Evolutionary conservation across 305 asterid species (phyloP), one percentile per base, ranked within the genome.

Genomic region (Withania somnifera): DNA sequence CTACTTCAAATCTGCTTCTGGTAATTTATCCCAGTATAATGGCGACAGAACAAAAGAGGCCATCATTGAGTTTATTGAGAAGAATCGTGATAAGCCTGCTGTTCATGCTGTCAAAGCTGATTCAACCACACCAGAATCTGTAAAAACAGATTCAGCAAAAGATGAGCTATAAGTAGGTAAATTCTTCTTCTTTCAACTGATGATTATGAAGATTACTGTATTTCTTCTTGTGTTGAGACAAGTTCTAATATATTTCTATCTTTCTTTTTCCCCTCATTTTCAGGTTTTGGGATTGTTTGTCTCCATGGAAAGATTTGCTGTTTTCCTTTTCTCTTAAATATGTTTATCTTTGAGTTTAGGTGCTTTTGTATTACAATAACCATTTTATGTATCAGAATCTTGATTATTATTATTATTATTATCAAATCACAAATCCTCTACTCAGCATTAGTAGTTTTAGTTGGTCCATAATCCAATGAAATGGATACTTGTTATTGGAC

Each of bases 21-120:
- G 98, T 10, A 86, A 83, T 67, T n/a, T 91, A 85, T 36, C 57
- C n/a, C 85, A 34, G 82, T 93, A 93, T 34, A 89, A 90, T 0
- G 97, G 98, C 1, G 93, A 87, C 1, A 86, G 94, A 86, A 88
- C 97, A 45, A 93, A 93, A 86, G 97, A 93, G 57, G 93, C 83
- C 54, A 88, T 93, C 83, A 89, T 93, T 28, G 83, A 76, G 1
- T 94, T 90, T 76, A 92, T 94, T 78, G 84, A 93, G 71, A 82
- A 84, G 69, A 91, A 89, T 15, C 85, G 90, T 45, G 90, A 91
- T 47, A 87, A 89, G 86, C 56, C 89, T 17, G 84, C 85, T 34
- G 84, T 83, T 34, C 84, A 28, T 61, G 20, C 53, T 67, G 52
- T 67, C 28, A n/a, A 67, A 45, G 58, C 22, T 45, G 87, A 83